Base-by-base conservation (phyloP, 2,329 filamentous ascomycete species). In the Fusarium poae region DNA sequence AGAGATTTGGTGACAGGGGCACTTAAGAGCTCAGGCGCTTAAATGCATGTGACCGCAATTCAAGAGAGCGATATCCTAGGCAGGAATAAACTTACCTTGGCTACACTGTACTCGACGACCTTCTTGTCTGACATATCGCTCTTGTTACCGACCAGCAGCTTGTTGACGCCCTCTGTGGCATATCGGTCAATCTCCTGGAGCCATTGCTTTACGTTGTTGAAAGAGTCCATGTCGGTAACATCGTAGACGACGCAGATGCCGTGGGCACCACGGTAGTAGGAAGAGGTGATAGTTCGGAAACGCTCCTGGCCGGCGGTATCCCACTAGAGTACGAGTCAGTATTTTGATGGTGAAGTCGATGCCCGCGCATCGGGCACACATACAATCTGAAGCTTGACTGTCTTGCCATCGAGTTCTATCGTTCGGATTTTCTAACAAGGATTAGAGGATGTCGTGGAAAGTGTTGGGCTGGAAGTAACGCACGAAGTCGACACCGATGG, bases 121-220 rank as follows among this genome's bases (percentile, higher is more conserved):
- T 98, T 99, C 92, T 99, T 99, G 85, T 99, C 96, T 64, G 95
- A 90, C 94, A 99, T 98, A 92, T 99, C 96, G 84, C 94, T 97
- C 92, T 99, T 99, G 92, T 99, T 99, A 79, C 96, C 96, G 68
- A 99, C 95, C 67, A 99, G 90, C 73, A 99, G 88, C 89, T 99
- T 99, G 90, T 99, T 99, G 79, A 99, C 96, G 72, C 96, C 96
- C 84, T 99, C 96, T 74, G 96, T 99, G 76, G 96, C 96, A 79
- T 99, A 98, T 81, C 96, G 91, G 86, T 99, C 96, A 77, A 99
- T 99, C 86, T 99, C 96, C 83, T 99, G 96, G 68, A 99, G 89
- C 96, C 96, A 99, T 88, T 99, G 96, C 92, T 99, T 98, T 77
- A 99, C 96, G 86, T 98, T 99, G 91, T 99, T 98, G 93, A 99